These are phyloP conservation scores for Erythrophleum ivorense DNA, from an alignment of 331 rosid genomes.

Conservation along the genomic window DNA sequence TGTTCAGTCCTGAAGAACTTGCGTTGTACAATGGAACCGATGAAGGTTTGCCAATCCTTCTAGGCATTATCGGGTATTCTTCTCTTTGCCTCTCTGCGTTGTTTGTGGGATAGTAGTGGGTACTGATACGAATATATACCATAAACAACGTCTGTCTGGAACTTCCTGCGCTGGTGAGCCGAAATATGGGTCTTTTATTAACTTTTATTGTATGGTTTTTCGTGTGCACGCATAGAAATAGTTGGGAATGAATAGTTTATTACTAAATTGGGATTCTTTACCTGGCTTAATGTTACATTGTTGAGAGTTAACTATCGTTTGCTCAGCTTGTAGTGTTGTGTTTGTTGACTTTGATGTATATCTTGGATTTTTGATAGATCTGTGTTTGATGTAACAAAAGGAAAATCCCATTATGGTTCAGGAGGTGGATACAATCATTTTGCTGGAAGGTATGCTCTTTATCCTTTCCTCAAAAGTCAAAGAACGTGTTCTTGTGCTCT, in stretches of 20 bases:
- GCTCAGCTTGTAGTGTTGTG: background rate
- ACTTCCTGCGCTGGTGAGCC: background rate
- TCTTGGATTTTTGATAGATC: conserved; percentile 56
- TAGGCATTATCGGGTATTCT: conserved; percentile 90
- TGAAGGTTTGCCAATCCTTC: conserved; percentile 64
- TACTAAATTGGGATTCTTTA: conserved; percentile 10
- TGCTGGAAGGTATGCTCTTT: conserved; percentile 78
- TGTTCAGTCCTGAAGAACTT: conserved; percentile 74
- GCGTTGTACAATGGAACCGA: conserved; percentile 87
- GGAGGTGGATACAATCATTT: conserved; percentile 96
- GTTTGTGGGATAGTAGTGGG: background rate
- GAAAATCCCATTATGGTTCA: conserved; percentile 87
- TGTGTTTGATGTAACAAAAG: conserved; percentile 91
- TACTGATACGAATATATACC: background rate
- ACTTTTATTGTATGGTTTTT: no score
- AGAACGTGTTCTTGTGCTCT: conserved; percentile 19
- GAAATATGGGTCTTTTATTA: background rate
- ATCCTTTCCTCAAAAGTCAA: conserved; percentile 10
- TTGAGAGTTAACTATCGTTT: background rate
- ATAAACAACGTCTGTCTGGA: background rate
- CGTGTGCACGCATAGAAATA: background rate
- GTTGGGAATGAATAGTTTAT: background rate
- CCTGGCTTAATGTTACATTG: background rate
- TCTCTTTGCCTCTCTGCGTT: conserved; percentile 30
- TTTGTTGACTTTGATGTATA: conserved; percentile 23